Evolutionary conservation across 2,329 filamentous ascomycete genomes (phyloP).

Genomic region (Chaetomiaceae sp.): DNA sequence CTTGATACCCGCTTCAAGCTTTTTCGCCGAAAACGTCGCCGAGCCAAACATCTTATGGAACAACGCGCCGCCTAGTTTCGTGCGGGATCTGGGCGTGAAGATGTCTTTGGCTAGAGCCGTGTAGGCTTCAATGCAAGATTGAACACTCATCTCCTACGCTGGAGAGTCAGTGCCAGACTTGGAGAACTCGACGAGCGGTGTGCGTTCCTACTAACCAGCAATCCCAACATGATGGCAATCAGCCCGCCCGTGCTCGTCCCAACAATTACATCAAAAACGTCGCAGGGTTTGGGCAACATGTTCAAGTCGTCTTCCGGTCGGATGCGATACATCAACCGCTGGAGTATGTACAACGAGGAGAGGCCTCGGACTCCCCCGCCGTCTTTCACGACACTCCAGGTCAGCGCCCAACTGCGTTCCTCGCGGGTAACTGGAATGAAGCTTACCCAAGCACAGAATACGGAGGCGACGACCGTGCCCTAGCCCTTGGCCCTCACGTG

Average conservation of each 20-base stretch:
- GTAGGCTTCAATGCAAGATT: not conserved
- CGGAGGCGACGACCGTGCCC: not conserved
- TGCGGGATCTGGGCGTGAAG: not conserved
- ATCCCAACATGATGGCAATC: not conserved
- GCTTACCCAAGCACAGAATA: not conserved
- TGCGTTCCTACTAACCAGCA: not conserved
- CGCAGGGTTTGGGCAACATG: not conserved
- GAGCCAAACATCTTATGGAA: not conserved
- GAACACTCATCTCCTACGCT: not conserved
- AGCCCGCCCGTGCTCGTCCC: constrained; percentile 2
- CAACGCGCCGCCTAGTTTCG: not conserved
- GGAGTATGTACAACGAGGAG: not conserved
- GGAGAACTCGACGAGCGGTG: not conserved
- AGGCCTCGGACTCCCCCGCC: not conserved
- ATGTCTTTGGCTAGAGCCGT: not conserved
- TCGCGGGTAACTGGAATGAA: not conserved
- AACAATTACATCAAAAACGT: constrained; percentile 1
- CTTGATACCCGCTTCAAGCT: not conserved
- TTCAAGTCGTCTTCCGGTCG: not conserved
- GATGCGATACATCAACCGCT: not conserved
- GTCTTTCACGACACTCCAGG: not conserved
- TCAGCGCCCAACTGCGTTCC: not conserved
- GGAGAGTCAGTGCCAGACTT: not conserved
- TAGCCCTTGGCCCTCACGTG: not conserved
- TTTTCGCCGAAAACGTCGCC: not conserved